Evolutionary conservation across 441 rosid genomes (phyloP), one percentile per base, ranked within the genome.

Genomic region (Populus tomentosa): DNA sequence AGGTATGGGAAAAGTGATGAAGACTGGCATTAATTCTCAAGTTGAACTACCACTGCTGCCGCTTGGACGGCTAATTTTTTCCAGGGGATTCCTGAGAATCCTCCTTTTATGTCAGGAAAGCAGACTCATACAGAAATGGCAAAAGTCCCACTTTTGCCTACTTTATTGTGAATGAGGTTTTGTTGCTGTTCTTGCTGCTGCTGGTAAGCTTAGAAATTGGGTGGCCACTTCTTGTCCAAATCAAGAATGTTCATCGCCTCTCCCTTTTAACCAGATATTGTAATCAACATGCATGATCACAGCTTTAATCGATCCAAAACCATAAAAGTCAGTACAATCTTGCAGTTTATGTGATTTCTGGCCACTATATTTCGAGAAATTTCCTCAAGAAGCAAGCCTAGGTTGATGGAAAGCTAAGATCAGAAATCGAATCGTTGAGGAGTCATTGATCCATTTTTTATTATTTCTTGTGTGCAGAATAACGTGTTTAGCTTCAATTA

Each of bases 251-350:
- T 10, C 65, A 21, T 3, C 65, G 0, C 21, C 10, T 21, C 23
- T 21, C 23, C 28, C 65, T 21, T 1, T 9, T 21, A 72, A 72
- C 53, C 69, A 46, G 26, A 67, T 50, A 10, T 10, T 40, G 14
- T 40, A 23, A 61, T 3, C 14, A n/a, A 21, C 28, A 20, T 68
- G 26, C 30, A 28, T 28, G 30, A 28, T 69, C 80, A 50, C 38
- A 63, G 10, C 50, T 28, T 72, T 78, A 38, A 75, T 66, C 72
- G 67, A 71, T 71, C 69, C 72, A 26, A 78, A 21, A 78, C 63
- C 79, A 77, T 24, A 23, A 20, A 77, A 35, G 32, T 20, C 46
- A 7, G 28, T 67, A 1, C 64, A 1, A 8, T 8, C 26, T 9
- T 1, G 26, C 42, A 40, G 42, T 56, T 67, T 18, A 21, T 56